These are phyloP conservation scores for Trichoderma sp. DNA, from an alignment of 2,329 filamentous ascomycete species.

Conservation along the genomic window DNA sequence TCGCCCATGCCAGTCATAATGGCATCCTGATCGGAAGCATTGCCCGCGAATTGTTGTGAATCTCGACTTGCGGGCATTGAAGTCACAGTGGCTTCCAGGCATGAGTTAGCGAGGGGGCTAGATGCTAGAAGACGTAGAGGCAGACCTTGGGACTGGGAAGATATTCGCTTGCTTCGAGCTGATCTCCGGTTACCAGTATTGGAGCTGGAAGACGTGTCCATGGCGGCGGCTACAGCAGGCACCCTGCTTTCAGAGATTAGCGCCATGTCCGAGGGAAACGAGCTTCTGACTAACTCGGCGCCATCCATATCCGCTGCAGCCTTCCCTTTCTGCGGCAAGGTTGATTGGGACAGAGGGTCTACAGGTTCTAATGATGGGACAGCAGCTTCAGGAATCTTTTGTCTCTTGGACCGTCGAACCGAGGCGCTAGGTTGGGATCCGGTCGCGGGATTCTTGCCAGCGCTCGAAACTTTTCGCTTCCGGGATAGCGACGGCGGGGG, in stretches of 20 bases:
- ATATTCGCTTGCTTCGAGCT: slow-evolving; percentile 64
- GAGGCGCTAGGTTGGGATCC: slow-evolving; percentile 34
- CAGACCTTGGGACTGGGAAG: slow-evolving; percentile 44
- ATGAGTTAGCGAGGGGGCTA: background rate
- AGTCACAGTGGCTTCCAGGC: background rate
- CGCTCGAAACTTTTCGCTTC: slow-evolving; percentile 72
- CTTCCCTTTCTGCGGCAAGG: slow-evolving; percentile 59
- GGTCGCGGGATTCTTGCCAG: slow-evolving; percentile 46
- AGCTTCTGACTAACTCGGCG: slow-evolving; percentile 53
- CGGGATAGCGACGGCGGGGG: slow-evolving; percentile 48
- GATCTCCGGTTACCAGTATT: slow-evolving; percentile 67
- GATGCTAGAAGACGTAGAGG: background rate
- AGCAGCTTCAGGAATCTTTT: slow-evolving; percentile 57
- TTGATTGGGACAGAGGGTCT: slow-evolving; percentile 35
- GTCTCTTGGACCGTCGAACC: slow-evolving; percentile 66
- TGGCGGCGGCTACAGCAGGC: background rate
- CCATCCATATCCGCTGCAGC: slow-evolving; percentile 71
- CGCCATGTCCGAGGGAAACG: background rate
- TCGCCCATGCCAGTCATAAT: slow-evolving; percentile 12
- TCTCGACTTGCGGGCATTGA: background rate
- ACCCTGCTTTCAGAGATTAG: background rate
- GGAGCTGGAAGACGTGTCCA: background rate
- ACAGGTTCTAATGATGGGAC: slow-evolving; percentile 35
- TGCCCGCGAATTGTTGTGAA: background rate
- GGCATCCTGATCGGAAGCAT: slow-evolving; percentile 6